Conservation (phyloP, 805 yeast species). For the Schwanniomyces polymorphus region DNA sequence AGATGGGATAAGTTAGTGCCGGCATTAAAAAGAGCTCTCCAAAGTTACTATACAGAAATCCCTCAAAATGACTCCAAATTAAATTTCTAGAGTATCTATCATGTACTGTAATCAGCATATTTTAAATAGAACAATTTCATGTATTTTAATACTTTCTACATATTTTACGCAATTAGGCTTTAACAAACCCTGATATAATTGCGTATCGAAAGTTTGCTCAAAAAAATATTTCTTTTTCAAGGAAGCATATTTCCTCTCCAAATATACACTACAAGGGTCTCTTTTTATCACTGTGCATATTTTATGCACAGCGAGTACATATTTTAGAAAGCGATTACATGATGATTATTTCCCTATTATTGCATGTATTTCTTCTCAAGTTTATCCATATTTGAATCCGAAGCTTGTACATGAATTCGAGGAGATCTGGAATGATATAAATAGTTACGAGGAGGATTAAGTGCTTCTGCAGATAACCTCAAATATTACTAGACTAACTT, state of each 20-base stretch:
- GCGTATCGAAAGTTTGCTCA: background rate
- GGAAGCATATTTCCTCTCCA: background rate
- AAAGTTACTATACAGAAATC: conserved; percentile 62
- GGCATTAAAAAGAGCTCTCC: conserved; percentile 62
- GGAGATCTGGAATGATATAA: too few species aligned
- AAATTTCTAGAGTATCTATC: conserved; percentile 1
- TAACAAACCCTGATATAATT: background rate
- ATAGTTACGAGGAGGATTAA: too few species aligned
- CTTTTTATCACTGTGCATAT: background rate
- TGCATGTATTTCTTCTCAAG: background rate
- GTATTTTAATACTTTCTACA: background rate
- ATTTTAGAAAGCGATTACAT: background rate
- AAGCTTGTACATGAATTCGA: too few species aligned
- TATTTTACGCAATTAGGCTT: background rate
- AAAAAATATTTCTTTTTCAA: background rate
- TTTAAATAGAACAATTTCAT: background rate
- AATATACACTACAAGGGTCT: background rate
- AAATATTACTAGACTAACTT: too few species aligned
- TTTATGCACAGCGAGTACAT: background rate
- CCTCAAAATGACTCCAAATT: conserved; percentile 29
- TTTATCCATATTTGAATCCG: too few species aligned
- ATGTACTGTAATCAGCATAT: background rate
- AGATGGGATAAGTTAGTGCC: conserved; percentile 61
- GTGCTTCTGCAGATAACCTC: too few species aligned
- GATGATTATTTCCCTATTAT: background rate